Evolutionary conservation across 2,329 filamentous ascomycete species (phyloP).

Genomic region (Beauveria sp.): DNA sequence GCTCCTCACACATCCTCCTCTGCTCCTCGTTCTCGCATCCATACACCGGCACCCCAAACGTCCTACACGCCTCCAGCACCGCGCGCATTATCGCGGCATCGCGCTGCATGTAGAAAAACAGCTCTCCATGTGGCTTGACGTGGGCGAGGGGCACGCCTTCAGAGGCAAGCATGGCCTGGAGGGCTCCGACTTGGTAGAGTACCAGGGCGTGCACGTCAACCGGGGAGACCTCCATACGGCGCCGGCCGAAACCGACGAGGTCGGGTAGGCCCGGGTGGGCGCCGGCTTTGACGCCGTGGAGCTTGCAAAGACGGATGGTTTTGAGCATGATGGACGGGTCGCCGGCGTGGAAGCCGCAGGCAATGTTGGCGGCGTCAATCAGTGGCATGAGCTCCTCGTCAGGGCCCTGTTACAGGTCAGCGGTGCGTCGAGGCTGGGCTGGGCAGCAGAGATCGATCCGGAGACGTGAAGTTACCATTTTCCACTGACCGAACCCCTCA

Average conservation of each 20-base stretch:
- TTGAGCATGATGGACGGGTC: conserved; percentile 58
- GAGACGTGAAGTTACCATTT: conserved; percentile 21
- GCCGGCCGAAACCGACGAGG: conserved; percentile 55
- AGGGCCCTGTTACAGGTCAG: conserved; percentile 34
- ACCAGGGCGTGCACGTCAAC: conserved; percentile 50
- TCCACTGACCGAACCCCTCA: conserved; percentile 40
- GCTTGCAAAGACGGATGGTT: conserved; percentile 50
- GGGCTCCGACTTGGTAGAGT: conserved; percentile 56
- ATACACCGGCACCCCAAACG: conserved; percentile 24
- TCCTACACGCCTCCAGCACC: conserved; percentile 20
- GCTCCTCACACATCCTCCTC: conserved; percentile 15
- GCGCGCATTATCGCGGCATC: conserved; percentile 21
- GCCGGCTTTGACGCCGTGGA: conserved; percentile 47
- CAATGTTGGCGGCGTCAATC: conserved; percentile 56
- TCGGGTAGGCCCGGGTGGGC: conserved; percentile 61
- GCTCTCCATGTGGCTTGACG: conserved; percentile 54
- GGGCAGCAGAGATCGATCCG: no score
- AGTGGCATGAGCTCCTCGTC: conserved; percentile 53
- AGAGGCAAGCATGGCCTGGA: conserved; percentile 50
- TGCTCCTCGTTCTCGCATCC: conserved; percentile 12
- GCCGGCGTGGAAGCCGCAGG: conserved; percentile 52
- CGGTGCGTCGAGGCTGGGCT: no score
- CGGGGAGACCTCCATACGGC: conserved; percentile 51
- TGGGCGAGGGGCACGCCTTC: conserved; percentile 51
- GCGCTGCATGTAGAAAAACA: conserved; percentile 36